Base-by-base conservation (phyloP, 495 filamentous ascomycete genomes). In the Aspergillus indologenus region DNA sequence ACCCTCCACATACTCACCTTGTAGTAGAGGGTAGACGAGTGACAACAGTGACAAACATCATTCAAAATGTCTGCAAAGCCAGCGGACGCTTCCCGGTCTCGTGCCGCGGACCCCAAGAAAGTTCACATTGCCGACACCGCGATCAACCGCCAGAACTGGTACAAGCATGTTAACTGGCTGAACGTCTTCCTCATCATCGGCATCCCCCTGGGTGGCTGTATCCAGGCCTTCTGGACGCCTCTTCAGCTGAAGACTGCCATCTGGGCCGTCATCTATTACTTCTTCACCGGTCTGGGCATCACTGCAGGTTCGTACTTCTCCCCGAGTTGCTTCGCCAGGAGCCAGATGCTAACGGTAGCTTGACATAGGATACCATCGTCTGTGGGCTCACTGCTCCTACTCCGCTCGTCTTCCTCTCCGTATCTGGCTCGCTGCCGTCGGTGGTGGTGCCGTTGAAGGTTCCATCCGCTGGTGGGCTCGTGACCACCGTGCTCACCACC, bases 151-250 rank as follows among this genome's bases (percentile, higher is more conserved):
- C 67, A 78, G 62, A 98, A 98, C 79, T 97, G 92, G 91, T 87
- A 92, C 76, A 90, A 94, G 73, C 94, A 98, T 68, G 84, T 98
- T 82, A 92, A 97, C 81, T 97, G 93, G 91, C 76, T 94, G 24
- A 93, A 96, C 70, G 88, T 92, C 47, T 82, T 78, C 64, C 81
- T 98, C 73, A 96, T 98, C 73, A 76, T 97, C 68, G 80, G 87
- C 59, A 83, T 98, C 45, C 94, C 94, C 1, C 47, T 94, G 11
- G 72, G 84, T 53, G 94, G 94, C 54, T 78, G 86, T 65, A 73
- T 95, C 64, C 81, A 81, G 53, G 82, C 94, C 23, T 83, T 88
- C 73, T 97, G 89, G 89, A 88, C 89, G n/a, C 89, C 90, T 23
- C 73, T 96, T 12, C 75, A 84, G 49, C 71, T 71, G 63, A 83